phyloP scores from a whole-genome alignment of 2,329 filamentous ascomycete genomes.

The Beauveria pseudobassiana region DNA sequence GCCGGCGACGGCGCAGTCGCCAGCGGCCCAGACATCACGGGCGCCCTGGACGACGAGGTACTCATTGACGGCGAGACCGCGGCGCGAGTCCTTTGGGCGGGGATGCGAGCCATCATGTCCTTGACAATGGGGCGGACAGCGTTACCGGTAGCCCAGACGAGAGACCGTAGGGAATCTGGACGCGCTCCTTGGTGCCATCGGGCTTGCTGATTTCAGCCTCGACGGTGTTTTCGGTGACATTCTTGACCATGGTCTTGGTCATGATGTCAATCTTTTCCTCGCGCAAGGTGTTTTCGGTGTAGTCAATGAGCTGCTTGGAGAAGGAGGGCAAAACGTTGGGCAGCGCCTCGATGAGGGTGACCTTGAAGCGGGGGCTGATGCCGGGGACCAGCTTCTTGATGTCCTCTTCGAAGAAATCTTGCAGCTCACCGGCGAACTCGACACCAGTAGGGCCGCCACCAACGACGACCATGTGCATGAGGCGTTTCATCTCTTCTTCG shows the following conservation, averaged over 20 bases:
- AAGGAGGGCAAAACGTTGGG: constrained; percentile 97
- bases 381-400: constrained; percentile 97
- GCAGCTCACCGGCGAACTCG: constrained; percentile 95
- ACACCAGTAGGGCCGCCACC: constrained; percentile 94
- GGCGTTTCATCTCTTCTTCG: constrained; percentile 78
- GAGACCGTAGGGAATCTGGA: constrained; percentile 86
- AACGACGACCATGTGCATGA: constrained; percentile 96
- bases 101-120: constrained; percentile 86
- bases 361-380: constrained; percentile 89
- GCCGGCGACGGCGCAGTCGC: constrained; percentile 94
- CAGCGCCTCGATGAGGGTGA: constrained; percentile 93
- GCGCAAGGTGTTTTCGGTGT: constrained; percentile 98
- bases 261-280: constrained; percentile 97
- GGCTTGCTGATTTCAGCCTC: constrained; percentile 79
- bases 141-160: constrained; percentile 98
- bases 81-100: constrained; percentile 88
- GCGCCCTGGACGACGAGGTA: constrained; percentile 97
- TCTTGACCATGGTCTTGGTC: constrained; percentile 99
- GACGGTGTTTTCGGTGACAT: constrained; percentile 85
- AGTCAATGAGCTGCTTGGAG: constrained; percentile 98
- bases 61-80: constrained; percentile 94
- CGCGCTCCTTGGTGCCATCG: constrained; percentile 74
- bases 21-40: constrained; percentile 95
- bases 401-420: constrained; percentile 98
- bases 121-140: constrained; percentile 81